A percentile compares a stretch with the other conserved stretches of the same genome.
Conservation (phyloP, 2,329 filamentous ascomycete species). For the Oidium heveae region DNA sequence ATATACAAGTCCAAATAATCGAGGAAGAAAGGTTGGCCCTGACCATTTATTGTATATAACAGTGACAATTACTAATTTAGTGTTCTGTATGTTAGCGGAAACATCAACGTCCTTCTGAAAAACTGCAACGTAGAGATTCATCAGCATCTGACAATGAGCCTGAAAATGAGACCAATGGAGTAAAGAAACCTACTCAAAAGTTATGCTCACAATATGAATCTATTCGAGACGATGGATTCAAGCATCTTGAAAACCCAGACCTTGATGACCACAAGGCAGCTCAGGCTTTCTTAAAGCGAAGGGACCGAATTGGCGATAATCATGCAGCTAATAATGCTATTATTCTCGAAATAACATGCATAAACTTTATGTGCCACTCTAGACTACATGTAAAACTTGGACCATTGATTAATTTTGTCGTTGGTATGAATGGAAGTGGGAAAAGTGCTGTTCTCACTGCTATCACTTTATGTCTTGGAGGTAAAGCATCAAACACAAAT, state of each 20-base stretch:
- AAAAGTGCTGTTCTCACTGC: constrained; percentile 92
- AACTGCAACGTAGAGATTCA: constrained; percentile 1
- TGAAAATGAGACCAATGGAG: constrained; percentile 7
- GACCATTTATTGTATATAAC: too few species aligned
- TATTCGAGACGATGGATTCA: constrained; percentile 31
- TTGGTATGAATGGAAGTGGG: constrained; percentile 90
- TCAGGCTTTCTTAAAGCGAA: constrained; percentile 27
- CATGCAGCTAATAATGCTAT: constrained; percentile 61
- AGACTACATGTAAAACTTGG: constrained; percentile 65
- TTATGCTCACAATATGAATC: constrained; percentile 31
- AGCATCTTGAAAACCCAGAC: constrained; percentile 29
- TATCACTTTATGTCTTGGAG: constrained; percentile 80
- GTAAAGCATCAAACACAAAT: constrained; percentile 80
- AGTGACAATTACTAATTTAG: too few species aligned
- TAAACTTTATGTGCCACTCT: constrained; percentile 92
- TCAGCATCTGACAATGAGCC: constrained; percentile 10
- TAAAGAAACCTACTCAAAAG: constrained; percentile 14
- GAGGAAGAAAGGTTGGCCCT: too few species aligned
- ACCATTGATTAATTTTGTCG: constrained; percentile 90
- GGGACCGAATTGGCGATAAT: constrained; percentile 33
- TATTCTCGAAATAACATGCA: constrained; percentile 63
- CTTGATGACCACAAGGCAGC: constrained; percentile 38
- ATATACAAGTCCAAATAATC: too few species aligned
- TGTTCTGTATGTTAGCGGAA: constrained; percentile 15
- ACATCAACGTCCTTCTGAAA: constrained; percentile 16